Evolutionary conservation across 164 flowering plant genomes (phyloP).

Genomic region (Tinospora cordifolia): DNA sequence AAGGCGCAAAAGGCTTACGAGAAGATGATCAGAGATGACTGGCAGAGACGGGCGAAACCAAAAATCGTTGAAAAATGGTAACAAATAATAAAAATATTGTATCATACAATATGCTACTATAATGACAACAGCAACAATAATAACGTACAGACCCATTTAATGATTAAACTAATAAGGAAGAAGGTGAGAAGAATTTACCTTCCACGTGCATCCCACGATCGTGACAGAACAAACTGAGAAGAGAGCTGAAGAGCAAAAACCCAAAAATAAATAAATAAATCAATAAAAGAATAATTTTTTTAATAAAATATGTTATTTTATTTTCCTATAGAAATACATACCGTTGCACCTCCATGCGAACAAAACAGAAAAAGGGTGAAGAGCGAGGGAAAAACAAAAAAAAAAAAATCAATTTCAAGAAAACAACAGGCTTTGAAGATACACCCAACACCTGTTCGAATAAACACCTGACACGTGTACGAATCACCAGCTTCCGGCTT

Average conservation of each 20-base stretch:
- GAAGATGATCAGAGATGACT: slow-evolving; percentile 14
- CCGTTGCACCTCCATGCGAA: no score
- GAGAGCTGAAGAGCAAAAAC: background rate
- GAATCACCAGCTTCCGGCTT: slow-evolving; percentile 7
- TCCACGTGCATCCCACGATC: slow-evolving; percentile 58
- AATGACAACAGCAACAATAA: no score
- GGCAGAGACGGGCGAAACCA: slow-evolving; percentile 25
- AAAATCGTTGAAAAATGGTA: slow-evolving; percentile 26
- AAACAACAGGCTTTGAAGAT: slow-evolving; percentile 1
- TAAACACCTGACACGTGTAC: slow-evolving; percentile 20
- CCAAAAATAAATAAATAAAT: no score
- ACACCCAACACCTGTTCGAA: slow-evolving; percentile 22
- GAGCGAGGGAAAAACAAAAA: no score
- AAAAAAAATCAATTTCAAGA: background rate
- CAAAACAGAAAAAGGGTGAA: background rate
- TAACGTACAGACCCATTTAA: slow-evolving; percentile 13
- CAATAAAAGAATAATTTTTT: no score
- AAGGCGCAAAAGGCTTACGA: slow-evolving; percentile 19
- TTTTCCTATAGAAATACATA: no score
- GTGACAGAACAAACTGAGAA: slow-evolving; percentile 30
- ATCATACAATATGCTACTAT: slow-evolving; percentile 9
- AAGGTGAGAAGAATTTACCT: slow-evolving; percentile 36
- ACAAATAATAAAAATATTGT: slow-evolving; percentile 18
- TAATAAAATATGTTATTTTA: no score
- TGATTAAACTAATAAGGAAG: slow-evolving; percentile 15